These are phyloP conservation scores for Cryptosporidium ubiquitum DNA, from an alignment of 169 alveolate species.

Conservation along the genomic window DNA sequence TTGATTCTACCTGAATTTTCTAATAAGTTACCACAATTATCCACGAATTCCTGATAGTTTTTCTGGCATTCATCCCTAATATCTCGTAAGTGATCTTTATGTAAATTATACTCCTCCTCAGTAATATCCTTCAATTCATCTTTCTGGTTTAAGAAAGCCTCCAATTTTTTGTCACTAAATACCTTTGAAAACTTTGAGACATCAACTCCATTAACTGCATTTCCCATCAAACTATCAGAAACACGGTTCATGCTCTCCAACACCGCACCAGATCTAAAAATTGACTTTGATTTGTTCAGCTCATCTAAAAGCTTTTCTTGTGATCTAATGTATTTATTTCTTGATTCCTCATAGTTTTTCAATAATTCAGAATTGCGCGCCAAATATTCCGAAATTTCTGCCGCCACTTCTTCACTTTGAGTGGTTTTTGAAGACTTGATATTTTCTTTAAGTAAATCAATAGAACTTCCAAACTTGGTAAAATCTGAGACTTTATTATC, in stretches of 20 bases:
- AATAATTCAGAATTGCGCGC: background rate
- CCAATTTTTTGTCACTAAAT: background rate
- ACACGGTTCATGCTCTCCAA: slow-evolving; percentile 5
- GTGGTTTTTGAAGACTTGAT: background rate
- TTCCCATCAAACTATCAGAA: background rate
- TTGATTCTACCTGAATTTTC: background rate
- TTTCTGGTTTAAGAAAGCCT: background rate
- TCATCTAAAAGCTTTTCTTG: slow-evolving; percentile 8
- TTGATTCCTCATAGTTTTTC: slow-evolving; percentile 21
- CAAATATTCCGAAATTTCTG: background rate
- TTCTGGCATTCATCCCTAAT: background rate
- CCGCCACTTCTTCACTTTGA: background rate
- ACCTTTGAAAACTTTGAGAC: background rate
- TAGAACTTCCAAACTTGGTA: background rate
- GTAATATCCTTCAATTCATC: background rate
- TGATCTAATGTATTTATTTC: slow-evolving; percentile 12
- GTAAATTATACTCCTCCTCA: background rate
- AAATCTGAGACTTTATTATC: background rate
- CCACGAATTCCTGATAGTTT: background rate
- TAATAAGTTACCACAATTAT: background rate
- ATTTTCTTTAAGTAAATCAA: background rate
- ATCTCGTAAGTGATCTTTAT: background rate
- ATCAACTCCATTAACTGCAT: background rate
- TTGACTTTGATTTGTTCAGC: slow-evolving; percentile 7
- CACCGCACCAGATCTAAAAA: background rate